These are phyloP conservation scores for Neurospora cerealis DNA, from an alignment of 495 filamentous ascomycete species.

Conservation along the genomic window DNA sequence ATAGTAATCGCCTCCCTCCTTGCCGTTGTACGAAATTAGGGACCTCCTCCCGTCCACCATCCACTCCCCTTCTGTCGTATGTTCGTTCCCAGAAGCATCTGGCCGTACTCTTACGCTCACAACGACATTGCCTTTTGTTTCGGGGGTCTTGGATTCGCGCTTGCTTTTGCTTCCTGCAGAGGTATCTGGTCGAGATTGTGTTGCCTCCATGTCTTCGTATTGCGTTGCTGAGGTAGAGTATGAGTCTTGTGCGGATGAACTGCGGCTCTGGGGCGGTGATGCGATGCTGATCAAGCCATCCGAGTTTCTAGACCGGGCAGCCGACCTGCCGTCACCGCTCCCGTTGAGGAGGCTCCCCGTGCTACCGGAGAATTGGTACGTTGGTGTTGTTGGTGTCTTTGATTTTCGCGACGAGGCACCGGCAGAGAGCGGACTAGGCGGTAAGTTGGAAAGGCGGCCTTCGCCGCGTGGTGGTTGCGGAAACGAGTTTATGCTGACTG, in stretches of 20 bases:
- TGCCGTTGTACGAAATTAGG: slow-evolving; percentile 71
- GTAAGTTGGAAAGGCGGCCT: slow-evolving; percentile 42
- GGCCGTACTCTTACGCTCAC: slow-evolving; percentile 92
- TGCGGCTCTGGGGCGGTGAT: slow-evolving; percentile 78
- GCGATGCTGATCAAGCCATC: slow-evolving; percentile 61
- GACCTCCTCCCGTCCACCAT: slow-evolving; percentile 77
- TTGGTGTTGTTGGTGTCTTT: slow-evolving; percentile 28
- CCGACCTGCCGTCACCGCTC: slow-evolving; percentile 62
- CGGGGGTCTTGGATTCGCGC: slow-evolving; percentile 34
- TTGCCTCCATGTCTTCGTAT: slow-evolving; percentile 63
- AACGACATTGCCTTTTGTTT: slow-evolving; percentile 88
- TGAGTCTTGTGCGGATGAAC: slow-evolving; percentile 80
- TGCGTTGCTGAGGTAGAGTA: slow-evolving; percentile 85
- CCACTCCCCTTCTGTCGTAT: slow-evolving; percentile 73
- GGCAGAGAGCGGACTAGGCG: slow-evolving; percentile 49
- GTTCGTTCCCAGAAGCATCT: slow-evolving; percentile 54
- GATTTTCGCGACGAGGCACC: slow-evolving; percentile 32
- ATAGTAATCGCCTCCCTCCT: slow-evolving; percentile 84
- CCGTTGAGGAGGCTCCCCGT: slow-evolving; percentile 71
- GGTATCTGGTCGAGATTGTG: slow-evolving; percentile 28
- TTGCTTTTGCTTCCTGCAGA: slow-evolving; percentile 35
- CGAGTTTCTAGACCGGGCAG: slow-evolving; percentile 52
- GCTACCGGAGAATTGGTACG: slow-evolving; percentile 34
- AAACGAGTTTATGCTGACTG: slow-evolving; percentile 84
- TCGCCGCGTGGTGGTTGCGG: slow-evolving; percentile 72